Conservation (phyloP, 73 alveolate genomes). For the Paramecium biaurelia region DNA sequence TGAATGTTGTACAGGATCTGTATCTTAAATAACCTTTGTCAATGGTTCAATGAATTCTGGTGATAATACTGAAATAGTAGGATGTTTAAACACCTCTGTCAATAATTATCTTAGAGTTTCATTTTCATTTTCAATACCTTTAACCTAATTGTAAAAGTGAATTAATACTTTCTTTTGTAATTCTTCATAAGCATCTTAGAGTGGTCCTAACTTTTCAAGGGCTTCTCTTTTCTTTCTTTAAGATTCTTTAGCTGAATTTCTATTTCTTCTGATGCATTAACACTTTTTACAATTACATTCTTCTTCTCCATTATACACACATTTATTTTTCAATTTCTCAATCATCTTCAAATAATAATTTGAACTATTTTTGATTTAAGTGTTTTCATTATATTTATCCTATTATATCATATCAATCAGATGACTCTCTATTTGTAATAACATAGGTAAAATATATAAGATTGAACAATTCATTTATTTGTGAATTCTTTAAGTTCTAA, state of each 20-base stretch:
- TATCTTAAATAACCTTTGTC: slow-evolving; percentile 34
- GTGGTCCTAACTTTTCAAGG: slow-evolving; percentile 55
- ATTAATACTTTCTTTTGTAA: slow-evolving; percentile 23
- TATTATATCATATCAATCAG: background rate
- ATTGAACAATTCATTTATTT: slow-evolving; percentile 31
- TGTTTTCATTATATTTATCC: background rate
- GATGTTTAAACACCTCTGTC: slow-evolving; percentile 41
- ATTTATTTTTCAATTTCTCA: slow-evolving; percentile 50
- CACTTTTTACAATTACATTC: slow-evolving; percentile 60
- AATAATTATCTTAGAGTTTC: slow-evolving; percentile 24
- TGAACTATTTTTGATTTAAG: slow-evolving; percentile 26
- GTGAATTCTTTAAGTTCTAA: background rate
- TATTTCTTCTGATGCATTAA: slow-evolving; percentile 58
- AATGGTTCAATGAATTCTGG: slow-evolving; percentile 46
- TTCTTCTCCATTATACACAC: slow-evolving; percentile 65
- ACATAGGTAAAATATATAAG: background rate
- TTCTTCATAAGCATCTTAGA: slow-evolving; percentile 35
- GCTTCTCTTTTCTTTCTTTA: slow-evolving; percentile 64
- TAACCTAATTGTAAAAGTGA: background rate
- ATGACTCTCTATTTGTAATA: background rate
- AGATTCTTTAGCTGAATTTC: slow-evolving; percentile 66
- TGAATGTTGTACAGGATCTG: background rate
- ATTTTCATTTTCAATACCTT: slow-evolving; percentile 31
- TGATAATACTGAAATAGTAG: background rate
- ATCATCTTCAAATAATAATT: slow-evolving; percentile 60